phyloP scores from a whole-genome alignment of 2,329 filamentous ascomycete species.

The Cladosporium velox region DNA sequence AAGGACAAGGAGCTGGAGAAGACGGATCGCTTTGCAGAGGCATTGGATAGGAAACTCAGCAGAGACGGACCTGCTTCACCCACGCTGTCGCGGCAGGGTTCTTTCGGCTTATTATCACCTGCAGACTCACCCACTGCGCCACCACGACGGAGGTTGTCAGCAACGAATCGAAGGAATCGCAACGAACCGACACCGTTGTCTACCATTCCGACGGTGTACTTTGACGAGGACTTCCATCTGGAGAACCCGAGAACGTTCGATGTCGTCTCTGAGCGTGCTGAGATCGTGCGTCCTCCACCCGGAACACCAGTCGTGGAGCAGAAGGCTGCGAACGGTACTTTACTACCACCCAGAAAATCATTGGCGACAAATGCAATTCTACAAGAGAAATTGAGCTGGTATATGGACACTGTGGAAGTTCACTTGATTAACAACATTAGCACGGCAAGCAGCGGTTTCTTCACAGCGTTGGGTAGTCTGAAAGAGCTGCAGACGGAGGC shows the following conservation, averaged over 20 bases:
- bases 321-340: slow-evolving; percentile 61
- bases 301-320: slow-evolving; percentile 42
- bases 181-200: slow-evolving; percentile 83
- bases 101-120: slow-evolving; percentile 47
- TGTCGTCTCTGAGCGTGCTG: slow-evolving; percentile 91
- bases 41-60: slow-evolving; percentile 46
- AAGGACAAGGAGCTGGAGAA: slow-evolving; percentile 47
- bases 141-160: slow-evolving; percentile 53
- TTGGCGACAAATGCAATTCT: slow-evolving; percentile 95
- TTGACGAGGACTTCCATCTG: slow-evolving; percentile 90
- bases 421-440: slow-evolving; percentile 96
- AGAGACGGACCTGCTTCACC: slow-evolving; percentile 39
- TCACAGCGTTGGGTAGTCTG: slow-evolving; percentile 86
- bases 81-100: slow-evolving; percentile 41
- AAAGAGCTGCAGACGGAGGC: slow-evolving; percentile 91
- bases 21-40: slow-evolving; percentile 52
- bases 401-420: slow-evolving; percentile 98
- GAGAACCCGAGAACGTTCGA: slow-evolving; percentile 97
- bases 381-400: slow-evolving; percentile 98
- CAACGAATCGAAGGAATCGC: slow-evolving; percentile 56
- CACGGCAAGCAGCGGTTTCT: slow-evolving; percentile 92
- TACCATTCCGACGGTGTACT: slow-evolving; percentile 90
- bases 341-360: slow-evolving; percentile 67
- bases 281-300: slow-evolving; percentile 76
- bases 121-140: slow-evolving; percentile 44